These are phyloP conservation scores for Dalbergia cochinchinensis DNA, from an alignment of 306 rosid species.

Conservation along the genomic window DNA sequence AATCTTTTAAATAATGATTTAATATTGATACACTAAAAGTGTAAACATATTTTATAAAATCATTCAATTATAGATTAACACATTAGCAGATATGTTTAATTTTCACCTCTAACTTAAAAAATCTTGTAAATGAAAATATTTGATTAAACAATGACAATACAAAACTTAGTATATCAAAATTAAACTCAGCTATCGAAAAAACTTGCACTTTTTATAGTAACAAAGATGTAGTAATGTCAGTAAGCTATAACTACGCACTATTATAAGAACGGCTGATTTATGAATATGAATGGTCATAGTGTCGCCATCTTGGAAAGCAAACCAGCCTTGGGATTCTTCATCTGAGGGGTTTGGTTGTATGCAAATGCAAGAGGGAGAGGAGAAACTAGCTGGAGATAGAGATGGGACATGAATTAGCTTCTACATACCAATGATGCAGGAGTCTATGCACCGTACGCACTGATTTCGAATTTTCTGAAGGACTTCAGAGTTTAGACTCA, in stretches of 20 bases:
- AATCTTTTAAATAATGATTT: too few species aligned
- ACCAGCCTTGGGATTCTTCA: conserved; percentile 42
- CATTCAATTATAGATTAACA: too few species aligned
- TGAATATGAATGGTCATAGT: background rate
- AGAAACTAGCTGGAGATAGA: conserved; percentile 45
- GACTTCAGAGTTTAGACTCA: conserved; percentile 7
- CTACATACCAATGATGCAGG: conserved; percentile 36
- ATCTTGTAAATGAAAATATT: too few species aligned
- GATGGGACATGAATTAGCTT: conserved; percentile 41
- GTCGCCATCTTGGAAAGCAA: background rate
- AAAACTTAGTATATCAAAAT: too few species aligned
- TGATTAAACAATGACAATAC: too few species aligned
- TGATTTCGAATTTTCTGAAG: conserved; percentile 33
- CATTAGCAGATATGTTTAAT: too few species aligned
- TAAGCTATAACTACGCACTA: background rate
- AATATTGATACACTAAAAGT: too few species aligned
- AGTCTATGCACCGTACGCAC: conserved; percentile 23
- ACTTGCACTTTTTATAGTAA: too few species aligned
- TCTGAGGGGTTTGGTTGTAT: conserved; percentile 33
- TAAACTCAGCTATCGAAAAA: too few species aligned
- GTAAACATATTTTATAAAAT: too few species aligned
- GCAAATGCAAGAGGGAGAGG: conserved; percentile 31
- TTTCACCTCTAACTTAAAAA: too few species aligned
- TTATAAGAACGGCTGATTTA: background rate
- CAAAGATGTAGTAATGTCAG: background rate